Conservation (phyloP, 225 moss, liverwort and hornwort genomes). For the Marchantia paleacea region DNA sequence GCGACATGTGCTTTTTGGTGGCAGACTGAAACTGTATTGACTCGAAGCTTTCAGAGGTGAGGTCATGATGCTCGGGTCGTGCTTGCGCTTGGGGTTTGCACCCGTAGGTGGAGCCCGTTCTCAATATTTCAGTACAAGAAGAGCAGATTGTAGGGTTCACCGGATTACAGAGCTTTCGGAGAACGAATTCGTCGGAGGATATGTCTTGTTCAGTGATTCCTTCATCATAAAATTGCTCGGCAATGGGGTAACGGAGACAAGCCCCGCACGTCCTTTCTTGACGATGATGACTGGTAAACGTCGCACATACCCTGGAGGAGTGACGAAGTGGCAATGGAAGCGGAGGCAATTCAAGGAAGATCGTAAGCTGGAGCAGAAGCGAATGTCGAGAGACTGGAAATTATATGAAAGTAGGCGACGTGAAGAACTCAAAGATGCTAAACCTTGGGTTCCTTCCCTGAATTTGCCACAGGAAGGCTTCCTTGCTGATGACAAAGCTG, state of each 20-base stretch:
- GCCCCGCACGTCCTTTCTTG: not conserved
- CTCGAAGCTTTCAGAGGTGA: no score
- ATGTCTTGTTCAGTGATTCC: not conserved
- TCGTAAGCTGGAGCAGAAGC: conserved; percentile 21
- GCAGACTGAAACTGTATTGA: not conserved
- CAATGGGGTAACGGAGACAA: not conserved
- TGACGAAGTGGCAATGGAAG: conserved; percentile 50
- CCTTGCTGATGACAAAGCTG: not conserved
- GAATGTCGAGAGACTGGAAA: conserved; percentile 25
- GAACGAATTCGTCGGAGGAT: not conserved
- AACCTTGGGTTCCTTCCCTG: conserved; percentile 1
- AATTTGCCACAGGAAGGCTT: not conserved
- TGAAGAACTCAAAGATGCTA: conserved; percentile 18
- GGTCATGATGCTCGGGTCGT: not conserved
- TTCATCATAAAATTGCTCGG: not conserved
- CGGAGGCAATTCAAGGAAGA: conserved; percentile 32
- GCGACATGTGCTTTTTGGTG: not conserved
- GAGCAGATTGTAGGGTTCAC: not conserved
- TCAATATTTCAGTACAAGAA: not conserved
- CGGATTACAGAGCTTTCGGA: not conserved
- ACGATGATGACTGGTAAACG: conserved; percentile 37
- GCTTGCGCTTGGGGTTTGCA: not conserved
- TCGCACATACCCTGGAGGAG: conserved; percentile 42
- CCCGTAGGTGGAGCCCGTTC: not conserved
- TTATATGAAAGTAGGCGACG: conserved; percentile 31